Evolutionary conservation across 225 moss, liverwort and hornwort species (phyloP), one percentile per base, ranked within the genome.

Genomic region (Rhytidiadelphus loreus): DNA sequence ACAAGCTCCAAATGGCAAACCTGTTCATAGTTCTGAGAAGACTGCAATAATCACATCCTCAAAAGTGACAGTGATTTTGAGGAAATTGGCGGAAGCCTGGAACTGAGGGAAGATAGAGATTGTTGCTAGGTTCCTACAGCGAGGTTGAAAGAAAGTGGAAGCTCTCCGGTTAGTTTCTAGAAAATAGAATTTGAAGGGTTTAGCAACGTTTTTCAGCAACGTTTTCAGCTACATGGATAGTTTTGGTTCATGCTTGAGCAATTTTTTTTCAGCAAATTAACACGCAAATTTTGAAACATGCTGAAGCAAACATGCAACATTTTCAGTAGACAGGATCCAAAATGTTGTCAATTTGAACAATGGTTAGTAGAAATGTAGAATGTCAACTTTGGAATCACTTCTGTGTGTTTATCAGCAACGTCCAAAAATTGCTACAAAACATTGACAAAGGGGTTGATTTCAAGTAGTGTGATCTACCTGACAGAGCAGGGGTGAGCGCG

Each of bases 401-500:
- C 29, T 22, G 62, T 62, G 62, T 62, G 81, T 43, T 23, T 44
- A 23, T 35, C 46, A 81, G 62, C 28, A 41, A 58, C 41, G 58
- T 58, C 41, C 33, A 30, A 26, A 57, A 57, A 17, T 57, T 78
- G 56, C 26, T 39, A 39, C 78, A n/a, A 17, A 81, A 33, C 43
- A 33, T 33, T 81, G 81, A 14, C 22, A 46, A 81, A 60, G 16
- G 62, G 46, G 46, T 46, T 46, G 33, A 35, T 9, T 81, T 62
- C 62, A 58, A 59, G 29, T 20, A 5, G 19, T 41, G 30, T 43
- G 35, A 33, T 53, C 29, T 87, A 96, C 98, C 98, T 92, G 98
- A 96, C 72, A 98, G 94, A 76, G 95, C 93, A 77, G 98, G 98
- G 52, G 98, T 98, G 24, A 98, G 94, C 2, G 96, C 92, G 76